A percentile compares a stretch with the other conserved stretches of the same genome.
phyloP scores from a whole-genome alignment of 2,329 filamentous ascomycete species.

The Colletotrichum brevisporum region DNA sequence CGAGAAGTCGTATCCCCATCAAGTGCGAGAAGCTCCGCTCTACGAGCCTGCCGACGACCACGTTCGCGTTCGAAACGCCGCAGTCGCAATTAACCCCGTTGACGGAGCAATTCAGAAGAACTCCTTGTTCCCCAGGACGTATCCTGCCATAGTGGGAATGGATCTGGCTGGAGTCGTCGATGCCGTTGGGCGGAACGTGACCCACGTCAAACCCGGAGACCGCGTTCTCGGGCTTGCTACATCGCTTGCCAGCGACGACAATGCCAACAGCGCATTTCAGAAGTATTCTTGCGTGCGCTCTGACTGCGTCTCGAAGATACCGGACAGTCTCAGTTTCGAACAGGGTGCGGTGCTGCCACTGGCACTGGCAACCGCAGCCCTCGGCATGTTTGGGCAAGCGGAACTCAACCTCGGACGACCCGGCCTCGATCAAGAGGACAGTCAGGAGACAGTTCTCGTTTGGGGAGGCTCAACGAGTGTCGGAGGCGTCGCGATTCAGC shows the following conservation, averaged over 20 bases:
- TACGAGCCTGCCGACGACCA: neutral
- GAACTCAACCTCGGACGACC: neutral
- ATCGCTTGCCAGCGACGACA: neutral
- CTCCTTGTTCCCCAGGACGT: neutral
- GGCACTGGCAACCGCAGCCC: conserved; percentile 5
- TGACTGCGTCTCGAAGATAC: neutral
- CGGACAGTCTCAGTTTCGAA: neutral
- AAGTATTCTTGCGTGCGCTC: neutral
- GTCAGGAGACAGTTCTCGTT: neutral
- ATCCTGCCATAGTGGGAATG: neutral
- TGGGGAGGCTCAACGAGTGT: conserved; percentile 1
- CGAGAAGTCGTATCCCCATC: neutral
- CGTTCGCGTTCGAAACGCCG: neutral
- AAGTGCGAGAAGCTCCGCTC: neutral
- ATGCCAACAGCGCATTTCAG: conserved; percentile 12
- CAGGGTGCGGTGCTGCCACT: conserved; percentile 5
- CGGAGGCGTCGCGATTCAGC: neutral
- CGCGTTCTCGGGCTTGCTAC: neutral
- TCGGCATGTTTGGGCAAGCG: neutral
- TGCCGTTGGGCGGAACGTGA: neutral
- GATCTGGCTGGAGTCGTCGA: neutral
- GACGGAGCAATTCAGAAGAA: neutral
- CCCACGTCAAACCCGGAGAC: neutral
- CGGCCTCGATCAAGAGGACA: neutral
- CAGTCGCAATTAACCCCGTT: neutral